Conservation (phyloP, 225 moss, liverwort and hornwort genomes). For the Neckera pumila region DNA sequence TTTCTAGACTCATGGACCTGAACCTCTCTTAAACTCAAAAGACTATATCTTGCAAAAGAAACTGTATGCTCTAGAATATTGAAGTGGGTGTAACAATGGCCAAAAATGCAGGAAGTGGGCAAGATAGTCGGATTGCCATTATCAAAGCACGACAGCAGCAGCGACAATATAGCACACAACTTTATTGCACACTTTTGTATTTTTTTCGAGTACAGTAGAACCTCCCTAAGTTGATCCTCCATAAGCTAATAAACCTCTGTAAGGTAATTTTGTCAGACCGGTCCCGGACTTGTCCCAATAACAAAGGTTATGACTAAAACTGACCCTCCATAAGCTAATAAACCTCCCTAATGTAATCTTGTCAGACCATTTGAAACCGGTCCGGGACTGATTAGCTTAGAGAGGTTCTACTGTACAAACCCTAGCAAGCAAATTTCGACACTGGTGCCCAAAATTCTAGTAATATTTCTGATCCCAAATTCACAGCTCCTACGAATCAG, state of each 20-base stretch:
- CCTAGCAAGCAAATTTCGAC: not conserved
- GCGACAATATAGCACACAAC: not conserved
- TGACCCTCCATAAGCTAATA: no score
- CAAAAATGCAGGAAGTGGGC: not conserved
- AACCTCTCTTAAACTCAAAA: not conserved
- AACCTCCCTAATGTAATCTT: no score
- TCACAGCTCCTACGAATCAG: not conserved
- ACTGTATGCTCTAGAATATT: not conserved
- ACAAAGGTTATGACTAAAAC: no score
- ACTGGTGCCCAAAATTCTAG: not conserved
- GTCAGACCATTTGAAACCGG: no score
- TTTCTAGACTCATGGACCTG: not conserved
- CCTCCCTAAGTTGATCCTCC: no score
- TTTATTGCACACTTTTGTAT: not conserved
- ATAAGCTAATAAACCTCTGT: no score
- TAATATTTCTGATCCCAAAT: not conserved
- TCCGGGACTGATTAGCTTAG: no score
- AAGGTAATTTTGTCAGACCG: no score
- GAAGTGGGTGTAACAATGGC: not conserved
- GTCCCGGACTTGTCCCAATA: no score
- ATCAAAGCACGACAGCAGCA: not conserved
- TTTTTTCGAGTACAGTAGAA: no score
- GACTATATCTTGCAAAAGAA: not conserved
- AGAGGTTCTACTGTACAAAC: no score
- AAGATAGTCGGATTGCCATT: not conserved